Conservation (phyloP, 2,329 filamentous ascomycete genomes). For the Thermothelomyces thermophilus region DNA sequence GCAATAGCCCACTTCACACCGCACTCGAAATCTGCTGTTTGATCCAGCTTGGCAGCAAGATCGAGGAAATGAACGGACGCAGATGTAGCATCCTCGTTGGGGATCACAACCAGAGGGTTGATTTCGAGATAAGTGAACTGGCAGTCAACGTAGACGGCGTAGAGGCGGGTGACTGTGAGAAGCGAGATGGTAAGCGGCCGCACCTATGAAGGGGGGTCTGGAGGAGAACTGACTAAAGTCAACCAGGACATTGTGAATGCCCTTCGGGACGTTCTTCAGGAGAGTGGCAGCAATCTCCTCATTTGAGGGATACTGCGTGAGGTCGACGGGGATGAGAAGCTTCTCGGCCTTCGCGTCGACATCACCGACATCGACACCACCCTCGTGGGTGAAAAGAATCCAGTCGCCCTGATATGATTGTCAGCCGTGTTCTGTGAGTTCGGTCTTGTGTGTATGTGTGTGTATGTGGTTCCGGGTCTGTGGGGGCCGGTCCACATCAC, state of each 20-base stretch:
- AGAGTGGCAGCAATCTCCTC: conserved; percentile 80
- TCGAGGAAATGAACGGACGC: conserved; percentile 97
- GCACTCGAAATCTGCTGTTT: conserved; percentile 98
- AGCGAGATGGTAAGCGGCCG: background rate
- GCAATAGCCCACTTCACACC: conserved; percentile 98
- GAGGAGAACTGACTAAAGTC: conserved; percentile 64
- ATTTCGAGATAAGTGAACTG: conserved; percentile 99
- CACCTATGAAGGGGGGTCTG: background rate
- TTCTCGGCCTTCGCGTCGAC: conserved; percentile 99
- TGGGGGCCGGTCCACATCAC: conserved; percentile 16
- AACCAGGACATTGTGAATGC: conserved; percentile 94
- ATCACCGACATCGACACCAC: conserved; percentile 98
- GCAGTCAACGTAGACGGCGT: conserved; percentile 98
- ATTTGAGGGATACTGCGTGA: conserved; percentile 91
- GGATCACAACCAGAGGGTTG: conserved; percentile 97
- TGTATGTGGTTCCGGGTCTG: conserved; percentile 4
- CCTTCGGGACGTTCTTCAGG: conserved; percentile 87
- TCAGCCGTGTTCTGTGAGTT: conserved; percentile 10
- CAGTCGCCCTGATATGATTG: conserved; percentile 71
- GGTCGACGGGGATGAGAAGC: conserved; percentile 93
- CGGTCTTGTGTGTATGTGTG: no score
- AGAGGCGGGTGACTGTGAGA: conserved; percentile 67
- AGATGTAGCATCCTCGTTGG: conserved; percentile 85
- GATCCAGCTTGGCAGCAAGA: conserved; percentile 95
- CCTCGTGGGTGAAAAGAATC: conserved; percentile 99